These are phyloP conservation scores for Daldinia eschscholtzii DNA, from an alignment of 2,329 filamentous ascomycete species.

Conservation along the genomic window DNA sequence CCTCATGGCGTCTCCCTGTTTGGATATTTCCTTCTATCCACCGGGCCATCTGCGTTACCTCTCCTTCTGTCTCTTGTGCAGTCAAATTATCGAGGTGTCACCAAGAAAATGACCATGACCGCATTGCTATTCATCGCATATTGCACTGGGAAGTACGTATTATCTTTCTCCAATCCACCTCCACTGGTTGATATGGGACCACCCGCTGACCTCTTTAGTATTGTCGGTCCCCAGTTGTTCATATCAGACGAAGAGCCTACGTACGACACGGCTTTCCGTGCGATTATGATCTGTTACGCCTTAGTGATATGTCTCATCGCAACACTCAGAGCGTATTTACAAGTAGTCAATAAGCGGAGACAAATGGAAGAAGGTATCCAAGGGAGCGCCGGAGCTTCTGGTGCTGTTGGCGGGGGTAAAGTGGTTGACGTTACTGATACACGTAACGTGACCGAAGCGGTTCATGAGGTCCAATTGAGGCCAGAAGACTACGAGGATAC, in stretches of 20 bases:
- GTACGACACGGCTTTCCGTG: constrained; percentile 66
- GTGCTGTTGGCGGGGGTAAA: constrained; percentile 56
- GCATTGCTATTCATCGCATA: constrained; percentile 68
- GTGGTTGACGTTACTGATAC: constrained; percentile 49
- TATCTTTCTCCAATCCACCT: background rate
- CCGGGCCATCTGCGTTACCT: constrained; percentile 66
- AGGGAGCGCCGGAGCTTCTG: constrained; percentile 59
- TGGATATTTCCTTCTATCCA: constrained; percentile 69
- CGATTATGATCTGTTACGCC: constrained; percentile 69
- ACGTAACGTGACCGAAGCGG: constrained; percentile 50
- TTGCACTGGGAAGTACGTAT: constrained; percentile 62
- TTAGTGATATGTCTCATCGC: constrained; percentile 61
- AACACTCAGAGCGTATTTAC: constrained; percentile 62
- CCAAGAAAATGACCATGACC: constrained; percentile 72
- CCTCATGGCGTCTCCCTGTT: constrained; percentile 63
- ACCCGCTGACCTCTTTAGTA: constrained; percentile 47
- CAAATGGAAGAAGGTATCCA: constrained; percentile 59
- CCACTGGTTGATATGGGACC: background rate
- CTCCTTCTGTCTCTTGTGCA: constrained; percentile 68
- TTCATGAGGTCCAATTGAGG: constrained; percentile 55
- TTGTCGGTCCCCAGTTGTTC: constrained; percentile 69
- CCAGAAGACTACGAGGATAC: constrained; percentile 67
- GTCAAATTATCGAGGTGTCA: constrained; percentile 68
- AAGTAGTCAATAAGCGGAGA: constrained; percentile 60
- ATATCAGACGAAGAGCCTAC: constrained; percentile 61